phyloP scores from a whole-genome alignment of 139 green algal species.

The Parachlorella kessleri region DNA sequence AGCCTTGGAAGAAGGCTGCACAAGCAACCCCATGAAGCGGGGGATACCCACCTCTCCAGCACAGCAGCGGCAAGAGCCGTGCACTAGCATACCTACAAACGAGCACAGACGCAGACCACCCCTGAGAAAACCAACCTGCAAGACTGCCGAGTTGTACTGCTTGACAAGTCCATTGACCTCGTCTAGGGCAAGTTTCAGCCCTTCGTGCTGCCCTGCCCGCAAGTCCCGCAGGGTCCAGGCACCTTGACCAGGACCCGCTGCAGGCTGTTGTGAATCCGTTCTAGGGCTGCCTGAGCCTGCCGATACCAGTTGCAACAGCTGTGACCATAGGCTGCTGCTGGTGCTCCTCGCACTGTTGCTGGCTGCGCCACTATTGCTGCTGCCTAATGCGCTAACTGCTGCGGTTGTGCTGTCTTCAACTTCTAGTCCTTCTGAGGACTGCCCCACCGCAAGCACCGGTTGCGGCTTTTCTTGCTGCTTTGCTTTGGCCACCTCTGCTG shows the following conservation, averaged over 20 bases:
- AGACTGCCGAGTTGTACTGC: slow-evolving; percentile 17
- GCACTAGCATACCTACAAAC: too few species aligned
- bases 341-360: neutral
- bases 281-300: neutral
- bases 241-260: slow-evolving; percentile 22
- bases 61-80: too few species aligned
- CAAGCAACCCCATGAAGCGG: too few species aligned
- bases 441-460: too few species aligned
- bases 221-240: neutral
- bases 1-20: too few species aligned
- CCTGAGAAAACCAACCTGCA: too few species aligned
- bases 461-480: too few species aligned
- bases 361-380: too few species aligned
- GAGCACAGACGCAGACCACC: too few species aligned
- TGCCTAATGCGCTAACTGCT: neutral
- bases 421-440: too few species aligned
- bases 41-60: too few species aligned
- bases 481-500: neutral
- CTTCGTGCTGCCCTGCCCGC: slow-evolving; percentile 1
- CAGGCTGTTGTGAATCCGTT: slow-evolving; percentile 45
- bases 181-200: neutral
- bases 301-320: too few species aligned
- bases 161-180: slow-evolving; percentile 52
- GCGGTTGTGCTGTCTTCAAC: neutral
- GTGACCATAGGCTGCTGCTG: neutral